Base-by-base conservation (phyloP, 441 rosid genomes). In the Populus trichocarpa region DNA sequence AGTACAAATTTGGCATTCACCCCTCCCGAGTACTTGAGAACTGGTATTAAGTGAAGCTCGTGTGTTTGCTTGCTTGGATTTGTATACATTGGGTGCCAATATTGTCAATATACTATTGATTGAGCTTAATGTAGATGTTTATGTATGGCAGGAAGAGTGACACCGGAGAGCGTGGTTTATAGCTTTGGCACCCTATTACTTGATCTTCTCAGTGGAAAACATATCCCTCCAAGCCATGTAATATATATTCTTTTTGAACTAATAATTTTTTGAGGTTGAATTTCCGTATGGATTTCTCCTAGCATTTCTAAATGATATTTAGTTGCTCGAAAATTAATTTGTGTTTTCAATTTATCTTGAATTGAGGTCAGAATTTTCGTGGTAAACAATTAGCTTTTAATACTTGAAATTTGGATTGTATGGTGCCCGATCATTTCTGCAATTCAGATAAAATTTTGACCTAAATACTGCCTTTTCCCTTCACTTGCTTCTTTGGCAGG, bases 1-100 rank as follows among this genome's bases (percentile, higher is more conserved):
- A 96, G 99, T 77, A 96, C 98, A 12, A 96, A 96, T 85, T 86
- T 96, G 91, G 99, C 99, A 75, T 96, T 96, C 84, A 96, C 99
- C 69, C 99, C 99, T 73, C 98, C 99, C 1, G 99, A 96, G 80
- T 96, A 94, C 85, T 79, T 96, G 87, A 89, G 99, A 79, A 96
- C 99, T 70, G 99, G 99, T 93, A 82, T 80, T 69, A 28, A 25
- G 25, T 33, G 42, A 70, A 38, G 42, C 70, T 75, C 10, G 46
- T 69, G 67, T 61, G 40, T 61, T 76, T 50, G 22, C 32, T 66
- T 26, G 42, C 36, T 66, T 63, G 10, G 28, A 22, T 72, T 79
- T 64, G 8, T 67, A 16, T 18, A 23, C 16, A 26, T 33, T 11
- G 26, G 42, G 38, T 42, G 67, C 67, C 65, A 20, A 40, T 33